Evolutionary conservation across 208 protist genomes (phyloP).

Genomic region (Crithidia brevicula): DNA sequence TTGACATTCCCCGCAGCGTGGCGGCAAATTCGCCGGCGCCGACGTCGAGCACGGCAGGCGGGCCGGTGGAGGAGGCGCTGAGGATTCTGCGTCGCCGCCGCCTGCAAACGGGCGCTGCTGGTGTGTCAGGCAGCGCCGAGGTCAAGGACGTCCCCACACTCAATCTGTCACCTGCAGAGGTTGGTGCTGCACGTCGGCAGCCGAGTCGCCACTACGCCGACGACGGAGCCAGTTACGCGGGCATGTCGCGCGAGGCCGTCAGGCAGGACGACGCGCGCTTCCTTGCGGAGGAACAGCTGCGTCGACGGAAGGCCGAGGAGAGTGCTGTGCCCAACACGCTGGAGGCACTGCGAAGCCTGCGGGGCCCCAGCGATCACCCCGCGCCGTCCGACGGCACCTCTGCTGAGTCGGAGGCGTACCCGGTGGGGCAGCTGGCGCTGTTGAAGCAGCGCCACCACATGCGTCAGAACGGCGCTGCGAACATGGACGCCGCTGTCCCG

Average conservation of each 20-base stretch:
- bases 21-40: neutral
- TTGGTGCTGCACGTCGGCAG: constrained; percentile 10
- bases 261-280: constrained; percentile 33
- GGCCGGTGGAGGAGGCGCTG: constrained; percentile 23
- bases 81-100: constrained; percentile 16
- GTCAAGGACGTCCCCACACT: constrained; percentile 25
- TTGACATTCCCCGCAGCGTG: constrained; percentile 17
- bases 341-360: constrained; percentile 64
- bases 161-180: constrained; percentile 13
- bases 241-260: constrained; percentile 37
- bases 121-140: neutral
- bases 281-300: constrained; percentile 26
- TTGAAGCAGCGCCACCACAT: constrained; percentile 63
- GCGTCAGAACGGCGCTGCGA: constrained; percentile 6
- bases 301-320: constrained; percentile 16
- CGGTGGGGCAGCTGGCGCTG: constrained; percentile 49
- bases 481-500: neutral
- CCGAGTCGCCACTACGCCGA: constrained; percentile 17
- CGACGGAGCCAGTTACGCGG: constrained; percentile 34
- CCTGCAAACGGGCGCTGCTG: constrained; percentile 7
- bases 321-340: constrained; percentile 64
- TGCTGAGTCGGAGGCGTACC: constrained; percentile 16
- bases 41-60: neutral
- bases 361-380: constrained; percentile 27
- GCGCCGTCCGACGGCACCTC: neutral